These are phyloP conservation scores for Anastatica hierochuntica DNA, from an alignment of 345 rosid species.

Conservation along the genomic window DNA sequence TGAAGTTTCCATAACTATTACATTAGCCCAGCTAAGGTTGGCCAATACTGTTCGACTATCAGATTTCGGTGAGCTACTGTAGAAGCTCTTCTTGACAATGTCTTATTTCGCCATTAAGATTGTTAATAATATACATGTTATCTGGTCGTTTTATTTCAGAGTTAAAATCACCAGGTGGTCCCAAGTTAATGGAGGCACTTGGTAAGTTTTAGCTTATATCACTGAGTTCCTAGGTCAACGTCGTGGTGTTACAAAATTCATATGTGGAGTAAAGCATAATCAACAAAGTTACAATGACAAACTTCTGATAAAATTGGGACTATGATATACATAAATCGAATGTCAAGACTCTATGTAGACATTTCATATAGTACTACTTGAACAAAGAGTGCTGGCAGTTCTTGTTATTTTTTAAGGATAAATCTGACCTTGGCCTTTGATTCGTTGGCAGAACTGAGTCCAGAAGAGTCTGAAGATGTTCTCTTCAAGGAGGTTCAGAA, in stretches of 20 bases:
- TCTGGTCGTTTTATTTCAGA: conserved; percentile 39
- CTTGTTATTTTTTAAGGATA: not conserved
- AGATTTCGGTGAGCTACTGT: conserved; percentile 43
- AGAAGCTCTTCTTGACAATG: not conserved
- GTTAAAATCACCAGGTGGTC: conserved; percentile 73
- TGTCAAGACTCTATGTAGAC: not conserved
- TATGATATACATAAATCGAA: not conserved
- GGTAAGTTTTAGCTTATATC: conserved; percentile 42
- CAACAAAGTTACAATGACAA: not conserved
- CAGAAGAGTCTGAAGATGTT: conserved; percentile 97
- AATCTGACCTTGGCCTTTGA: not conserved
- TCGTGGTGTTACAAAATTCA: conserved; percentile 4
- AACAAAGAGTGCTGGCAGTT: not conserved
- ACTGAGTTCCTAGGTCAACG: not conserved
- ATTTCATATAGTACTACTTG: not conserved
- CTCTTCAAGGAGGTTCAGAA: conserved; percentile 85
- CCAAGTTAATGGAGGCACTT: conserved; percentile 69
- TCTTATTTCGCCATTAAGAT: not conserved
- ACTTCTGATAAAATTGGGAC: not conserved
- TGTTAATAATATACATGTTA: not conserved
- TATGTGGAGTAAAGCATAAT: not conserved
- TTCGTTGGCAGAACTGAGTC: conserved; percentile 66
- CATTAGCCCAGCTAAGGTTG: conserved; percentile 68
- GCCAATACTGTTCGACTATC: conserved; percentile 57
- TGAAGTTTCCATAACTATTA: conserved; percentile 74